phyloP scores from a whole-genome alignment of 2,329 filamentous ascomycete genomes.

The Penicillium crustosum region DNA sequence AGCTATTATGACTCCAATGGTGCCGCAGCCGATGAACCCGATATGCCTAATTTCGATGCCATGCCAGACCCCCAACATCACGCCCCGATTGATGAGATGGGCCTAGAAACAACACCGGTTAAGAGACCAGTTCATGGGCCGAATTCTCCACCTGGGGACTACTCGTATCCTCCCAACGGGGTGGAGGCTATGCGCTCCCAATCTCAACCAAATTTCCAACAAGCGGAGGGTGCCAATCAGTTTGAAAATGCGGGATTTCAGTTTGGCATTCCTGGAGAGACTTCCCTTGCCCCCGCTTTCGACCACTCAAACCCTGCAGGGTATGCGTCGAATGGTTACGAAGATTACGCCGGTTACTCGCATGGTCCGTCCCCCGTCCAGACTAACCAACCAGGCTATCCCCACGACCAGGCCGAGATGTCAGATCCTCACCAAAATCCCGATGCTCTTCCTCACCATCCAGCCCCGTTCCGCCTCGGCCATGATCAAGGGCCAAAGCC shows the following conservation, averaged over 20 bases:
- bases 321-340: constrained; percentile 21
- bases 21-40: constrained; percentile 44
- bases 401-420: constrained; percentile 19
- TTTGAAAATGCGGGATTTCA: constrained; percentile 59
- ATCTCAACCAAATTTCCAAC: constrained; percentile 49
- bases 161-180: constrained; percentile 37
- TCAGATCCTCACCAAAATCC: constrained; percentile 46
- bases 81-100: constrained; percentile 36
- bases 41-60: constrained; percentile 65
- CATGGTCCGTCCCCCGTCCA: constrained; percentile 23
- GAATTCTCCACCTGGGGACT: constrained; percentile 27
- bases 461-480: constrained; percentile 55
- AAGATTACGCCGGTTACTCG: constrained; percentile 22
- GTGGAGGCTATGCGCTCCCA: constrained; percentile 37
- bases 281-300: constrained; percentile 14
- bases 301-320: constrained; percentile 17
- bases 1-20: constrained; percentile 54
- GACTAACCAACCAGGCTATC: constrained; percentile 24
- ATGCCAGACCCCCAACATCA: constrained; percentile 41
- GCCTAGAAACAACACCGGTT: constrained; percentile 34
- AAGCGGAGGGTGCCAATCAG: constrained; percentile 29
- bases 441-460: constrained; percentile 57
- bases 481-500: constrained; percentile 49
- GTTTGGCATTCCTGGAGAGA: constrained; percentile 64
- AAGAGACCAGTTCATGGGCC: constrained; percentile 26